A percentile compares a stretch with the other conserved stretches of the same genome.
phyloP scores from a whole-genome alignment of 2,329 filamentous ascomycete genomes.

The Colletotrichum sp. region DNA sequence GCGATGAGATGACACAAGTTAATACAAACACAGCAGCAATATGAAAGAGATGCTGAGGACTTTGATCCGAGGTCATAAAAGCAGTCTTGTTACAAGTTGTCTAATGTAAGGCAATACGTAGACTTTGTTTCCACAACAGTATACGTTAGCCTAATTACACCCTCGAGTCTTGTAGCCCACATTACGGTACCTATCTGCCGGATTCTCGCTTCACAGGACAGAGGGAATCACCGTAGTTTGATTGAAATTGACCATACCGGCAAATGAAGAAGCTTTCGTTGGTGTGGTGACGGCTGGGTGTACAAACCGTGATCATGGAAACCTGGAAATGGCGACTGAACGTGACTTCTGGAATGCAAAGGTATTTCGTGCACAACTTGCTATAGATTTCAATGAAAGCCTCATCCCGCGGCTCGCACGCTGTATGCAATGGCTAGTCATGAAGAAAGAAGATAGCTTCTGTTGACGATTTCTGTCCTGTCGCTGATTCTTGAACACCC shows the following conservation, averaged over 20 bases:
- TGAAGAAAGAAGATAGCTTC: neutral
- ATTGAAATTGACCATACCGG: neutral
- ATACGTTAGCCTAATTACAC: neutral
- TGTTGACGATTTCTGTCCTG: fast-evolving
- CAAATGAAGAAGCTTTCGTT: neutral
- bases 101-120: neutral
- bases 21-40: neutral
- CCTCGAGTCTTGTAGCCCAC: neutral
- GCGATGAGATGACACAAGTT: neutral
- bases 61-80: neutral
- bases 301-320: neutral
- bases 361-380: fast-evolving
- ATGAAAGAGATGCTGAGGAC: neutral
- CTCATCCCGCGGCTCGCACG: neutral
- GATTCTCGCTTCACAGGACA: neutral
- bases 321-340: neutral
- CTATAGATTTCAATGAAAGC: neutral
- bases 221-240: fast-evolving
- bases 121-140: neutral
- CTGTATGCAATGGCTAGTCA: fast-evolving
- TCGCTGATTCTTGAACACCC: fast-evolving
- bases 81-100: neutral
- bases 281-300: neutral
- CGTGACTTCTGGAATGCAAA: neutral
- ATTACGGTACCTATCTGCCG: neutral